Evolutionary conservation across 2,329 filamentous ascomycete species (phyloP).

Genomic region (Monosporascus sp.): DNA sequence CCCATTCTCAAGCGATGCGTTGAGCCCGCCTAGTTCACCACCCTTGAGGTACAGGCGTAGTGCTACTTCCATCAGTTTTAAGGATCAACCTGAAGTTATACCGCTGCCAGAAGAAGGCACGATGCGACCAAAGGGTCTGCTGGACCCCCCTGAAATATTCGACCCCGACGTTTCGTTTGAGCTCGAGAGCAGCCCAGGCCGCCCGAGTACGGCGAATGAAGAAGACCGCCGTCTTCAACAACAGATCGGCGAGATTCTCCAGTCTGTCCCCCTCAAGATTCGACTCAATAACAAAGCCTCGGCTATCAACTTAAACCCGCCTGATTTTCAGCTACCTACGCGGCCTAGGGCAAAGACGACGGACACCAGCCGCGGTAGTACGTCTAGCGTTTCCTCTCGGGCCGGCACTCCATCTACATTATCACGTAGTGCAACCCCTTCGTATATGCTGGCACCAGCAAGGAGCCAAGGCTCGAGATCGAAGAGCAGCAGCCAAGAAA

Average conservation of each 20-base stretch:
- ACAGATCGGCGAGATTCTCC: constrained; percentile 74
- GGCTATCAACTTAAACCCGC: constrained; percentile 51
- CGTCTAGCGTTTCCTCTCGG: constrained; percentile 48
- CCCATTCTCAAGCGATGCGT: constrained; percentile 29
- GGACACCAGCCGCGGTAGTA: constrained; percentile 41
- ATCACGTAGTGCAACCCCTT: constrained; percentile 43
- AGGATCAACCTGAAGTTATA: constrained; percentile 40
- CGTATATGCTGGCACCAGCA: constrained; percentile 62
- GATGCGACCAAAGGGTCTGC: constrained; percentile 36
- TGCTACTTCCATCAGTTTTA: constrained; percentile 37
- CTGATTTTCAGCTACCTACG: constrained; percentile 47
- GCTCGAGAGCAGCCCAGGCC: constrained; percentile 29
- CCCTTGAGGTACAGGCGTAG: constrained; percentile 33
- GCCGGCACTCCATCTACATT: constrained; percentile 50
- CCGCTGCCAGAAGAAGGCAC: constrained; percentile 35
- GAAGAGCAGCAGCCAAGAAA: constrained; percentile 58
- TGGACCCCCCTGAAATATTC: constrained; percentile 41
- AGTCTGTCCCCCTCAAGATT: constrained; percentile 74
- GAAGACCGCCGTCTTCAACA: constrained; percentile 68
- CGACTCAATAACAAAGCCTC: constrained; percentile 58
- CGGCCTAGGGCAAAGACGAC: constrained; percentile 39
- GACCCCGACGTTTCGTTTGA: constrained; percentile 40
- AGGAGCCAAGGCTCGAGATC: constrained; percentile 45
- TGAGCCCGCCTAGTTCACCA: constrained; percentile 46
- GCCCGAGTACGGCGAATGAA: constrained; percentile 25